Evolutionary conservation across 2,329 filamentous ascomycete species (phyloP), one percentile per base, ranked within the genome.

Genomic region (Hymenoscyphus occultus): DNA sequence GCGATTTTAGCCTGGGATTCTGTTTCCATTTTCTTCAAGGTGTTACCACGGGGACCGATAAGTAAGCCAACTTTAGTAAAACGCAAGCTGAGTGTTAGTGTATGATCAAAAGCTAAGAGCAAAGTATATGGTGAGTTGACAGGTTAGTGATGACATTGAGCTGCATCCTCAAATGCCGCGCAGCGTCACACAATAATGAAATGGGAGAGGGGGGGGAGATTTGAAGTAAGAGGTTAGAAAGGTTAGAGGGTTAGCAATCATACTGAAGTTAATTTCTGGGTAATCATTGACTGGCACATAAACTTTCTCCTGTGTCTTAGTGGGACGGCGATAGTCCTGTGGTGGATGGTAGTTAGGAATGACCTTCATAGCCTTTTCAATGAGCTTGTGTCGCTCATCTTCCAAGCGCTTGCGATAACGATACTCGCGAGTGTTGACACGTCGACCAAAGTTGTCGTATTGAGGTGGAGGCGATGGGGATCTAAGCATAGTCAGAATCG

Each of bases 261-360:
- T 97, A 99, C 95, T 99, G 92, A 99, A 99, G 90, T 99, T 99
- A 89, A 99, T 98, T 81, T 99, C 95, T 85, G 95, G 95, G 80
- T 99, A 99, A 81, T 99, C 95, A 87, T 99, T 99, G 83, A 99
- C 95, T 79, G 95, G 95, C 80, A 99, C 95, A 79, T 99, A 99
- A 90, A 99, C 96, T 86, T 99, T 99, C 86, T 99, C 95, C 82
- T 99, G 95, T 78, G 95, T 99, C 90, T 99, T 99, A 79, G 94
- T 98, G 69, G 95, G 95, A 75, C 95, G 92, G 79, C 95, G 92
- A 80, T 99, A 99, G 79, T 99, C 95, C 85, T 94, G 92, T 66
- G 95, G 95, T 75, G 95, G 95, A 78, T 98, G 93, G 79, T 99
- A 99, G 87, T 97, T 97, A 82, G 95, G 94, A 79, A 99, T 98